Percentiles rank a stretch among this genome's conserved stretches.
Conservation (phyloP, 2,329 filamentous ascomycete species). For the Aspergillus sp. region DNA sequence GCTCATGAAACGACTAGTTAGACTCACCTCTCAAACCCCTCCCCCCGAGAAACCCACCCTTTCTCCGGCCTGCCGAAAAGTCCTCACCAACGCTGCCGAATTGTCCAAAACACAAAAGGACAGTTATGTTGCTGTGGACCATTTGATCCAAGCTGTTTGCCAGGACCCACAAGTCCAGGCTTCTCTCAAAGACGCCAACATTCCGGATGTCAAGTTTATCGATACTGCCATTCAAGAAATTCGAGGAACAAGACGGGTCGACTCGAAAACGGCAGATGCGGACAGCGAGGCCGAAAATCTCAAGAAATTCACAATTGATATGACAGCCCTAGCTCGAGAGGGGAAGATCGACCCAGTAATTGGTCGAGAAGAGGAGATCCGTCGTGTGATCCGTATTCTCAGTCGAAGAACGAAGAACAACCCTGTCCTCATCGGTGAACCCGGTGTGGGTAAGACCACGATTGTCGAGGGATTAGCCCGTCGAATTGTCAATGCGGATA, state of each 20-base stretch:
- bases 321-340: conserved; percentile 94
- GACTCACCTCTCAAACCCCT: conserved; percentile 89
- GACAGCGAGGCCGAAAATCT: conserved; percentile 94
- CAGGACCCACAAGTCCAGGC: conserved; percentile 75
- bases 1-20: conserved; percentile 87
- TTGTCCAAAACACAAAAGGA: conserved; percentile 98
- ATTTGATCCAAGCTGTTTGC: conserved; percentile 80
- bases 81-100: conserved; percentile 81
- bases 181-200: conserved; percentile 78
- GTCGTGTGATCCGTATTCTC: conserved; percentile 85
- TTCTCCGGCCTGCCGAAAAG: conserved; percentile 75
- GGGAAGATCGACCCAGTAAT: conserved; percentile 98
- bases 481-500: conserved; percentile 93
- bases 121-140: conserved; percentile 89
- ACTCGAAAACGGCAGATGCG: conserved; percentile 90
- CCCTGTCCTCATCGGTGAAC: conserved; percentile 94
- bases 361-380: conserved; percentile 92
- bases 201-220: conserved; percentile 87
- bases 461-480: conserved; percentile 95
- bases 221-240: conserved; percentile 90
- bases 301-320: conserved; percentile 97
- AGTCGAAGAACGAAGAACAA: conserved; percentile 98
- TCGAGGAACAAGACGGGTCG: conserved; percentile 86
- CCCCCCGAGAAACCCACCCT: conserved; percentile 86
- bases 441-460: conserved; percentile 97